phyloP scores from a whole-genome alignment of 148 eudicot species.

The Simmondsia chinensis region DNA sequence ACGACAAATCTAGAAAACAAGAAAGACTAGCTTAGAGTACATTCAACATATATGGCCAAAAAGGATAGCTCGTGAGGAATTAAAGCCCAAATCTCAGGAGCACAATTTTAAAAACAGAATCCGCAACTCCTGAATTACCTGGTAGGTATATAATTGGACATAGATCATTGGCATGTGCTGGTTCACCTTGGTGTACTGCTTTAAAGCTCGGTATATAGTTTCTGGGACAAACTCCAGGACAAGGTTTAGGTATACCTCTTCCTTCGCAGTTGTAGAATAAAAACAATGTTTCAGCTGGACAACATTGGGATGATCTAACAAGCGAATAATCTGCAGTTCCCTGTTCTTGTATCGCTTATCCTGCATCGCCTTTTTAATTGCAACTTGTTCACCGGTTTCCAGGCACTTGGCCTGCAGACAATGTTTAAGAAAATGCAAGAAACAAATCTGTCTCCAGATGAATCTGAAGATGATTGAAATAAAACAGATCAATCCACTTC shows the following conservation, averaged over 20 bases:
- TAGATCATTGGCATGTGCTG: slow-evolving; percentile 67
- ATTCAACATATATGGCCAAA: too few species aligned
- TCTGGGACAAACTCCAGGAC: slow-evolving; percentile 93
- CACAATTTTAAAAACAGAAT: not conserved
- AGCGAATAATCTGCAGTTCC: slow-evolving; percentile 84
- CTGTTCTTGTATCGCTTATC: slow-evolving; percentile 96
- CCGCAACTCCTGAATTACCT: slow-evolving; percentile 34
- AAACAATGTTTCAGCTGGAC: slow-evolving; percentile 67
- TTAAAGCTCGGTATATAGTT: slow-evolving; percentile 68
- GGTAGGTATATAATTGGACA: slow-evolving; percentile 76
- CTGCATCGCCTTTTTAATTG: slow-evolving; percentile 91
- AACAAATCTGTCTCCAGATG: not conserved
- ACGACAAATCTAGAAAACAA: slow-evolving; percentile 62
- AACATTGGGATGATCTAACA: slow-evolving; percentile 72
- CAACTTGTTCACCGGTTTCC: slow-evolving; percentile 84
- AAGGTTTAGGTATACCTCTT: slow-evolving; percentile 84
- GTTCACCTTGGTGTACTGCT: slow-evolving; percentile 51
- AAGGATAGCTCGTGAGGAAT: too few species aligned
- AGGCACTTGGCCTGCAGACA: slow-evolving; percentile 70
- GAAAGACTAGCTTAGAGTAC: not conserved
- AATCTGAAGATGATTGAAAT: not conserved
- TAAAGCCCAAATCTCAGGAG: not conserved
- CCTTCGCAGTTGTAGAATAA: slow-evolving; percentile 78
- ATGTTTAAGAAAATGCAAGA: slow-evolving; percentile 1
- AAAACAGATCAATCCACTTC: not conserved